Evolutionary conservation across 225 moss, liverwort and hornwort species (phyloP).

Genomic region (Pseudoscleropodium purum): DNA sequence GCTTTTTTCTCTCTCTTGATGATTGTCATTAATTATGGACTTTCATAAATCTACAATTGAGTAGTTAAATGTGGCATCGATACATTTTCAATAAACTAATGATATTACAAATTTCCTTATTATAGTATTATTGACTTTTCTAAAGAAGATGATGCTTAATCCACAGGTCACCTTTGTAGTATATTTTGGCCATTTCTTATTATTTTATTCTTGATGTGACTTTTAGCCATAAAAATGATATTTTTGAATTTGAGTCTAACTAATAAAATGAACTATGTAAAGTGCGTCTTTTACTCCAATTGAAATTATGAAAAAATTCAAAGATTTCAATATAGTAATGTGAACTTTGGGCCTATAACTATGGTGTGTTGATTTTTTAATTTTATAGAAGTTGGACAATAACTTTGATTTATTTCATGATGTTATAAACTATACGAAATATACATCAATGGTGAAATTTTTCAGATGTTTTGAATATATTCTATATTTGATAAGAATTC

Average conservation of each 20-base stretch:
- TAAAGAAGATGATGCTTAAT: background rate
- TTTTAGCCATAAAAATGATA: background rate
- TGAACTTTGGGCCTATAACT: background rate
- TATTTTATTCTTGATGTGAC: background rate
- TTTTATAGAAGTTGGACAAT: fast-evolving
- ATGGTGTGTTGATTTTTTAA: background rate
- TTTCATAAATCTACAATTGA: too few species aligned
- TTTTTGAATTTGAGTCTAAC: background rate
- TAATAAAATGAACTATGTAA: background rate
- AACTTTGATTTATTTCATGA: background rate
- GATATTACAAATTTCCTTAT: background rate
- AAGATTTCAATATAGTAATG: background rate
- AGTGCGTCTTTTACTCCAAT: background rate
- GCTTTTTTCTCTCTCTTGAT: too few species aligned
- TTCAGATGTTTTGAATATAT: background rate
- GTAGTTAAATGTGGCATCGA: too few species aligned
- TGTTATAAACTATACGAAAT: background rate
- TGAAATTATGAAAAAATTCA: background rate
- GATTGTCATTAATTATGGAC: too few species aligned
- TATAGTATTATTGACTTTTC: background rate
- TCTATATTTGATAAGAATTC: background rate
- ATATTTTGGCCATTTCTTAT: background rate
- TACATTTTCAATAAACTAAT: background rate
- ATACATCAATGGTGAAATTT: too few species aligned
- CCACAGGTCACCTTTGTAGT: fast-evolving